Percentiles rank a stretch among this genome's conserved stretches.
phyloP scores from a whole-genome alignment of 2,329 filamentous ascomycete species.

The Talaromyces islandicus region DNA sequence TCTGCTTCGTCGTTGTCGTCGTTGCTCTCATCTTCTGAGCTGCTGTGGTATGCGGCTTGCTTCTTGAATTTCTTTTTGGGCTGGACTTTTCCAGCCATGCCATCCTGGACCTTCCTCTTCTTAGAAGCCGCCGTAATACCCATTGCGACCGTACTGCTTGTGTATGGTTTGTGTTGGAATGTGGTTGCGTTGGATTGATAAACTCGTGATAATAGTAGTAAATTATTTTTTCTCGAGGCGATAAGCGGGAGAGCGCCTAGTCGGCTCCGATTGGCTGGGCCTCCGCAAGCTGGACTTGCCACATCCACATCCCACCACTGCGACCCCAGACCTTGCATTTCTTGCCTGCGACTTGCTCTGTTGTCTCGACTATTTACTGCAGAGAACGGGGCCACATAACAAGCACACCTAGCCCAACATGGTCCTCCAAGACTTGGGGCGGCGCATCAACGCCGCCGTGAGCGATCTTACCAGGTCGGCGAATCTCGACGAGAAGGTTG shows the following conservation, averaged over 20 bases:
- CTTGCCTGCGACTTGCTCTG: constrained; percentile 16
- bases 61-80: constrained; percentile 57
- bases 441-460: constrained; percentile 96
- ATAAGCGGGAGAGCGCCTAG: constrained; percentile 11
- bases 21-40: constrained; percentile 51
- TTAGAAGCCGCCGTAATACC: constrained; percentile 33
- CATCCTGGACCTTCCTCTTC: constrained; percentile 57
- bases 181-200: background rate
- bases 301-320: constrained; percentile 8
- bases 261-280: constrained; percentile 27
- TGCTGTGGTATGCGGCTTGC: constrained; percentile 58
- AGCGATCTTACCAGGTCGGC: constrained; percentile 85
- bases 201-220: background rate
- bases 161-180: background rate
- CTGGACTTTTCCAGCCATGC: constrained; percentile 48
- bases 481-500: constrained; percentile 92
- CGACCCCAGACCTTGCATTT: background rate
- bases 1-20: constrained; percentile 27
- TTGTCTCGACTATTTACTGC: background rate
- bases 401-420: constrained; percentile 46
- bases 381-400: background rate
- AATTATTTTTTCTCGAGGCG: constrained; percentile 14
- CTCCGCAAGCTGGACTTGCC: constrained; percentile 10
- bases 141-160: constrained; percentile 21
- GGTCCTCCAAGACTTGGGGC: constrained; percentile 98